A percentile compares a stretch with the other conserved stretches of the same genome.
Conservation (phyloP, 2,329 filamentous ascomycete genomes). For the Aspergillus brunneoviolaceus region DNA sequence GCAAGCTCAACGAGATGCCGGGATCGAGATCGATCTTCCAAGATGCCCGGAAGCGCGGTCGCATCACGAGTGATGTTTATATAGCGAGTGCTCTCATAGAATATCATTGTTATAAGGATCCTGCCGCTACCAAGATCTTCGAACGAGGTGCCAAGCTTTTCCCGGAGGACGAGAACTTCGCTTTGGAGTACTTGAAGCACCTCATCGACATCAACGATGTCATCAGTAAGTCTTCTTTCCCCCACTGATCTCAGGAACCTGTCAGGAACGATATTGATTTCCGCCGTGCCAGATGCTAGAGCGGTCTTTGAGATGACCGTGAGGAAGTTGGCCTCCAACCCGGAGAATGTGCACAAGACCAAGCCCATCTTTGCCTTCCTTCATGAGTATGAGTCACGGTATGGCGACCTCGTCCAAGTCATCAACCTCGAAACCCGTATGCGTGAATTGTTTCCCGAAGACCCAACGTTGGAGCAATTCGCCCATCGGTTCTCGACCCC, state of each 20-base stretch:
- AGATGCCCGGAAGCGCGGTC: constrained; percentile 81
- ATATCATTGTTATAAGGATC: constrained; percentile 92
- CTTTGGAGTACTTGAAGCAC: constrained; percentile 94
- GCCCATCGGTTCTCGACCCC: constrained; percentile 70
- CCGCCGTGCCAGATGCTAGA: constrained; percentile 68
- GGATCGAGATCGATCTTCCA: constrained; percentile 87
- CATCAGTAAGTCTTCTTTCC: constrained; percentile 66
- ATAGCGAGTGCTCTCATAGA: constrained; percentile 91
- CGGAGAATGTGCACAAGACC: constrained; percentile 70
- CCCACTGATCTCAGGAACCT: background rate
- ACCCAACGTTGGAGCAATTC: constrained; percentile 74
- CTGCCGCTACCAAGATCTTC: constrained; percentile 90
- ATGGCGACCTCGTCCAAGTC: constrained; percentile 88
- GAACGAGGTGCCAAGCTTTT: constrained; percentile 92
- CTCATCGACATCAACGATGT: constrained; percentile 88
- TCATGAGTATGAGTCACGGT: constrained; percentile 92
- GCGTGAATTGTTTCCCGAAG: constrained; percentile 87
- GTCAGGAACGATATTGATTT: constrained; percentile 14
- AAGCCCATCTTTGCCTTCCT: constrained; percentile 88
- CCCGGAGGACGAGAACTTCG: constrained; percentile 88
- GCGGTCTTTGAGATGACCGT: constrained; percentile 96
- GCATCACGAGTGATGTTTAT: constrained; percentile 91
- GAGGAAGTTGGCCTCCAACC: constrained; percentile 73
- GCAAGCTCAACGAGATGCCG: constrained; percentile 64
- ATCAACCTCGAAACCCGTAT: constrained; percentile 89